These are phyloP conservation scores for Phanerodontia chrysosporium DNA, from an alignment of 768 basidiomycete species.

Conservation along the genomic window DNA sequence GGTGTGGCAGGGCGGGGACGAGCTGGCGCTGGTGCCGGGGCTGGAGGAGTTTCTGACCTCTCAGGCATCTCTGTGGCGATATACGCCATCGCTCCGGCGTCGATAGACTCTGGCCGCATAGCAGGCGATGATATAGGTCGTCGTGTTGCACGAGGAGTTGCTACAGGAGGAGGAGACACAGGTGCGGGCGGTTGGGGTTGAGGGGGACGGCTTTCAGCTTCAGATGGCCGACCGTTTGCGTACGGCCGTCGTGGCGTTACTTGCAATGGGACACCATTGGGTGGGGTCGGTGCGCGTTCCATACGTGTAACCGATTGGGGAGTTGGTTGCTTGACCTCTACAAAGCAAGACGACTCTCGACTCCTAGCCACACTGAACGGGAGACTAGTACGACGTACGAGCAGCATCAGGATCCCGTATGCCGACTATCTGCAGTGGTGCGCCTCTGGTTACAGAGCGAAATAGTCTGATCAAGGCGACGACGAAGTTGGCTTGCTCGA, in stretches of 20 bases:
- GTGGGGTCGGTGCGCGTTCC: slow-evolving; percentile 27
- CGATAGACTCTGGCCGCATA: slow-evolving; percentile 8
- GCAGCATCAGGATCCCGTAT: slow-evolving; percentile 38
- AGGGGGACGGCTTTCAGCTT: neutral
- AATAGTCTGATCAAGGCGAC: slow-evolving; percentile 61
- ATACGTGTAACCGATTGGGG: slow-evolving; percentile 16
- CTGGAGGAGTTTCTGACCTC: slow-evolving; percentile 5
- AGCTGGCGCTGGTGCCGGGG: too few species aligned
- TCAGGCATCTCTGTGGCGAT: slow-evolving; percentile 6
- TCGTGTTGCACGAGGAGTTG: neutral
- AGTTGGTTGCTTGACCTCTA: slow-evolving; percentile 9
- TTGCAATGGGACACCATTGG: slow-evolving; percentile 19
- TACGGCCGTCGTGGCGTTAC: slow-evolving; percentile 19
- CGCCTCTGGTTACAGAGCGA: slow-evolving; percentile 31
- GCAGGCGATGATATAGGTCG: slow-evolving; percentile 2
- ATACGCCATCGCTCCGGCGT: slow-evolving; percentile 3
- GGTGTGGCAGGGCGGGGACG: slow-evolving; percentile 20
- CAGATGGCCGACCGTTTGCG: slow-evolving; percentile 16
- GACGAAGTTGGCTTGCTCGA: slow-evolving; percentile 74
- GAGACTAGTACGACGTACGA: slow-evolving; percentile 25
- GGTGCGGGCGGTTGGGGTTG: slow-evolving; percentile 2
- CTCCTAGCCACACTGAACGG: neutral
- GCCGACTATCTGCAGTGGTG: slow-evolving; percentile 56
- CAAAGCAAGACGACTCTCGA: slow-evolving; percentile 4
- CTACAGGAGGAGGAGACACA: neutral